phyloP scores from a whole-genome alignment of 805 yeast genomes.

The Zygoascus biomembranicola region DNA sequence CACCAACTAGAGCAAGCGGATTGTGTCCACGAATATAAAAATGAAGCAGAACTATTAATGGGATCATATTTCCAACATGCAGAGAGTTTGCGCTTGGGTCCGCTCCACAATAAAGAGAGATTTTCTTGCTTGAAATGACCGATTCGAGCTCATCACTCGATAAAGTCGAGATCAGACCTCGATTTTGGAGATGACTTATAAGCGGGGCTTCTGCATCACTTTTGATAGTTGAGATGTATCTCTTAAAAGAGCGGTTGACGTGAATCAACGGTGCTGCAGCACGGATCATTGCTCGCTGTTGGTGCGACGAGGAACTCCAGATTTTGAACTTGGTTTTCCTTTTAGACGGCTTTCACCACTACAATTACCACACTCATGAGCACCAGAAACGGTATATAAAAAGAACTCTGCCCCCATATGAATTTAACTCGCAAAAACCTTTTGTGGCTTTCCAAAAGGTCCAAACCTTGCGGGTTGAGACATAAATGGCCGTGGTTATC shows the following conservation, averaged over 20 bases:
- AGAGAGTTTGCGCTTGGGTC: conserved; percentile 90
- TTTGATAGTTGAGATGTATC: neutral
- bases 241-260: neutral
- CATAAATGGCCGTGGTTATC: neutral
- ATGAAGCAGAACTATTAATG: conserved; percentile 77
- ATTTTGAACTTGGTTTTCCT: no score
- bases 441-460: neutral
- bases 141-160: conserved; percentile 16
- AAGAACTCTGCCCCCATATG: neutral
- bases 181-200: conserved; percentile 32
- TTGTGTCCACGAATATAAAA: conserved; percentile 79
- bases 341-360: no score
- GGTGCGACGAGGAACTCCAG: no score
- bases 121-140: conserved; percentile 22
- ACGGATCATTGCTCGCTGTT: neutral
- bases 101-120: conserved; percentile 84
- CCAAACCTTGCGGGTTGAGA: neutral
- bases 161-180: conserved; percentile 39
- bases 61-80: conserved; percentile 86
- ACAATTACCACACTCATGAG: no score
- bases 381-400: no score
- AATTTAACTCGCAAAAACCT: neutral
- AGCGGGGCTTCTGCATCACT: conserved; percentile 24
- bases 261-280: neutral
- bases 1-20: conserved; percentile 64